Evolutionary conservation across 129 eudicot genomes (phyloP), one percentile per base, ranked within the genome.

Genomic region (Smallanthus sonchifolius): DNA sequence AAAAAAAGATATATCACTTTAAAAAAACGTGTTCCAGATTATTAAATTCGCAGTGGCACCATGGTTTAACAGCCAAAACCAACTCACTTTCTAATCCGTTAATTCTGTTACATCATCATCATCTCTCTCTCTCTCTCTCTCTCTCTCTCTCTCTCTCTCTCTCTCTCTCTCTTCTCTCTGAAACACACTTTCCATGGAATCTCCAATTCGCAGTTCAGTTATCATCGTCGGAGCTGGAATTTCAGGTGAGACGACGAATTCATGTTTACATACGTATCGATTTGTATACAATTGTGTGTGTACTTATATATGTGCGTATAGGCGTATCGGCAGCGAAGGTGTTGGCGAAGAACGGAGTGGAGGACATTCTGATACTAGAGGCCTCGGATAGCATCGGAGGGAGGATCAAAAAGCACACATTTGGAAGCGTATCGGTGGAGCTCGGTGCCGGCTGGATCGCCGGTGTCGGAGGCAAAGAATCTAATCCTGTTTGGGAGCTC

Each of bases 401-500:
- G 3, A 78, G 98, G 72, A 83, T 92, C 16, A 82, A 88, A 65
- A 89, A 89, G 67, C 83, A 86, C 7, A 57, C 61, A 10, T 92
- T 92, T 69, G 95, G 95, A 24, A 88, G 81, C 28, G 84, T 89
- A 51, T 75, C 92, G 83, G 98, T 90, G 71, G 98, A 92, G 82
- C 88, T 92, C 43, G 98, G 98, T 20, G 98, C 98, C 62, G 98
- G 98, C 28, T 92, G 98, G 98, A 84, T 92, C n/a, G 98, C 98
- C 77, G 98, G 98, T 45, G 98, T 92, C 57, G 98, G 98, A 43
- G 98, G 98, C 9, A 73, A 84, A 48, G 28, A 80, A 70, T 30
- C 88, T 0, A 92, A 92, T 60, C 98, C 98, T 0, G 84, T 92
- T 48, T 92, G 98, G 98, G 92, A 92, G 8, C 87, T 92, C 11